Evolutionary conservation across 257 asterid species (phyloP), one percentile per base, ranked within the genome.

Genomic region (Solanum verrucosum): DNA sequence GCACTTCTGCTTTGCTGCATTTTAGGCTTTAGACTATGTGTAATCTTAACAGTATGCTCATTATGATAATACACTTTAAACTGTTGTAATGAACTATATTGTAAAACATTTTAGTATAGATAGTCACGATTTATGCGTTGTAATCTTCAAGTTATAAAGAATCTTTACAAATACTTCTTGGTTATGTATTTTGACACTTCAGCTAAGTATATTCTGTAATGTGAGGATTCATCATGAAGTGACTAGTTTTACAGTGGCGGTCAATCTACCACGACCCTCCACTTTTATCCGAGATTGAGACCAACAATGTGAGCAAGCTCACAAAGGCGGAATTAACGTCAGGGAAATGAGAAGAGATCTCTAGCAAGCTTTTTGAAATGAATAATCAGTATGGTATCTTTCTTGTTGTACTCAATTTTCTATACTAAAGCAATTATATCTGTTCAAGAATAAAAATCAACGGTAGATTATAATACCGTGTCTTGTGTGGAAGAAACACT

Each of bases 1-100:
- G 89, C 35, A 42, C 79, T 25, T 84, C 88, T 49, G 56, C 89
- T 84, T 77, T 89, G 67, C 38, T 84, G 86, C 84, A 89, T 70
- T 89, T 87, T 49, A 75, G 42, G 37, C 88, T 84, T 35, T 87
- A 46, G 84, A 16, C n/a, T 71, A 16, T 33, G 25, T 15, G 59
- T 49, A 49, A 49, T 49, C 59, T 49, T 49, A 49, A 46, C 16
- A 49, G 59, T 34, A 34, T 35, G 29, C 81, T 20, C 27, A 34
- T 33, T 35, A 4, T 74, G 82, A 49, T 49, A 2, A 49, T 49
- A 2, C 59, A 49, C 21, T 49, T 5, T 5, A 49, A 46, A 49
- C 49, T 44, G 15, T 44, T 44, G 49, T 12, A 44, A 44, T 44
- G 49, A 44, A 44, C 14, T 42, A 3, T 42, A 42, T 42, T 42